Evolutionary conservation across 1,284 basidiomycete species (phyloP).

Genomic region (Papiliotrema fonsecae): DNA sequence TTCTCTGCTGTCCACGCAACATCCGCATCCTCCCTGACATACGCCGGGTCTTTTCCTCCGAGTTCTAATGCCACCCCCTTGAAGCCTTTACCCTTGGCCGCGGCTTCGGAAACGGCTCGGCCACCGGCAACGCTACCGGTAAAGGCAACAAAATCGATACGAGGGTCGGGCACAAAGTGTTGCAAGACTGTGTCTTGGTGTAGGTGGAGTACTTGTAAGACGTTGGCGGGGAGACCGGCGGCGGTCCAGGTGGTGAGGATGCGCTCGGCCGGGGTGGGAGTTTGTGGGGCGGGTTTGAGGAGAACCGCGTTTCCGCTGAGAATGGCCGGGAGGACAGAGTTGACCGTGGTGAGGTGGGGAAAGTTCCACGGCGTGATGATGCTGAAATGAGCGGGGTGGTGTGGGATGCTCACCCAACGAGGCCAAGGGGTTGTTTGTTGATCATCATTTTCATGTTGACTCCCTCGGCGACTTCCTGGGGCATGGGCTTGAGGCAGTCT

Average conservation of each 20-base stretch:
- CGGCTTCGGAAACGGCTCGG: constrained; percentile 44
- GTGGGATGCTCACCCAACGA: constrained; percentile 78
- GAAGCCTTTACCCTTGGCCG: constrained; percentile 56
- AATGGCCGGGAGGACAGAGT: constrained; percentile 82
- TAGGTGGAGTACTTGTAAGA: constrained; percentile 76
- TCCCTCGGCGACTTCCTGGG: constrained; percentile 68
- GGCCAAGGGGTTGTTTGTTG: constrained; percentile 73
- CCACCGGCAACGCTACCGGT: constrained; percentile 70
- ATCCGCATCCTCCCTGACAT: constrained; percentile 81
- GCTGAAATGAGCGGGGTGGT: constrained; percentile 5
- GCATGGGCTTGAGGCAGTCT: constrained; percentile 67
- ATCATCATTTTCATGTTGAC: constrained; percentile 79
- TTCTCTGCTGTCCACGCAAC: constrained; percentile 75
- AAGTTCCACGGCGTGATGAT: constrained; percentile 56
- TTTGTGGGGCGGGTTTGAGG: constrained; percentile 92
- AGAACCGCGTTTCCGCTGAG: constrained; percentile 80
- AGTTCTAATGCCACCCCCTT: constrained; percentile 68
- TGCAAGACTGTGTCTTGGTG: constrained; percentile 60
- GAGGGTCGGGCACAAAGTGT: constrained; percentile 61
- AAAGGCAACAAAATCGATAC: constrained; percentile 78
- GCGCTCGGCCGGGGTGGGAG: constrained; percentile 78
- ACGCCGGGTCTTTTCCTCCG: constrained; percentile 94
- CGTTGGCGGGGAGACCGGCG: constrained; percentile 71
- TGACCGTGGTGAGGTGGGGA: constrained; percentile 83
- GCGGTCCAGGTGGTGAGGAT: constrained; percentile 62